Conservation (phyloP, 345 rosid genomes). For the Hibiscus mutabilis region DNA sequence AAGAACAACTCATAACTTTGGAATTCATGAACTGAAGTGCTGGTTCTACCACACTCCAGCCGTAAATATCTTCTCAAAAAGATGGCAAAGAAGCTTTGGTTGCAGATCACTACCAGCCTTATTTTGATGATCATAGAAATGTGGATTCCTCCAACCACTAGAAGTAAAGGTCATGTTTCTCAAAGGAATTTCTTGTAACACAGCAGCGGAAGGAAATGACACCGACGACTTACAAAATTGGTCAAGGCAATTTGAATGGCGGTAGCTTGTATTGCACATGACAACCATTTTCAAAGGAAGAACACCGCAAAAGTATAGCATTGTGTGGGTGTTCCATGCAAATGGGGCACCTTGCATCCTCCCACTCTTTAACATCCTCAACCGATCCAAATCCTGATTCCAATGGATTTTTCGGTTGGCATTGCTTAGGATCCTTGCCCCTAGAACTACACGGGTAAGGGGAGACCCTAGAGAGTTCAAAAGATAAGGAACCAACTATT, state of each 20-base stretch:
- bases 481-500: conserved; percentile 19
- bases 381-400: conserved; percentile 13
- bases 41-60: conserved; percentile 35
- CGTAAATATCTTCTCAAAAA: conserved; percentile 47
- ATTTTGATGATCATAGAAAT: neutral
- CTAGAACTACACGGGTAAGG: conserved; percentile 46
- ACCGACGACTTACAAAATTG: conserved; percentile 32
- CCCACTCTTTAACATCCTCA: conserved; percentile 50
- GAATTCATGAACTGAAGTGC: conserved; percentile 55
- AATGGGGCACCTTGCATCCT: conserved; percentile 54
- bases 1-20: conserved; percentile 41
- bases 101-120: conserved; percentile 15
- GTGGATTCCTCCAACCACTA: conserved; percentile 9
- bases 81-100: conserved; percentile 38
- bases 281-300: conserved; percentile 54
- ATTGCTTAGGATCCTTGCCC: conserved; percentile 27
- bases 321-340: conserved; percentile 84
- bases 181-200: conserved; percentile 19
- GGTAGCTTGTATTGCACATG: conserved; percentile 65
- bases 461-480: conserved; percentile 31
- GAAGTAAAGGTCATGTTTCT: conserved; percentile 1
- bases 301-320: conserved; percentile 54
- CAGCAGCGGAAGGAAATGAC: conserved; percentile 19
- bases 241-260: conserved; percentile 64
- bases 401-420: conserved; percentile 8